Conservation (phyloP, 768 basidiomycete genomes). For the Pulveroboletus frians region DNA sequence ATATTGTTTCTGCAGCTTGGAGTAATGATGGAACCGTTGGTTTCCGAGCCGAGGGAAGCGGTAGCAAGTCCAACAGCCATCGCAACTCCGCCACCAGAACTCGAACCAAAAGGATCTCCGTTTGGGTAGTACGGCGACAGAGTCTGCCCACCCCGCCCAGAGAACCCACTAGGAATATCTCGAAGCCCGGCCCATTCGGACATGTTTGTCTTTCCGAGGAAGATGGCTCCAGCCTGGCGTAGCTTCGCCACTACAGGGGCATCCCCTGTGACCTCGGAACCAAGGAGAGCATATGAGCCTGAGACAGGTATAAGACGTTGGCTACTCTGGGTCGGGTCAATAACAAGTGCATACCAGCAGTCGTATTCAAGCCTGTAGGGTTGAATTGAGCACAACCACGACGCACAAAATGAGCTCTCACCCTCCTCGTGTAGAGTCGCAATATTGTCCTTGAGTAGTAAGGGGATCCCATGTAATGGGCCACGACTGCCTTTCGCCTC, state of each 20-base stretch:
- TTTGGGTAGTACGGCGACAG: slow-evolving; percentile 39
- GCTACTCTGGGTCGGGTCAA: neutral
- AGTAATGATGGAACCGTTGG: slow-evolving; percentile 44
- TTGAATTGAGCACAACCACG: neutral
- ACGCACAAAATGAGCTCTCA: slow-evolving; percentile 1
- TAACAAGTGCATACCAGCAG: slow-evolving; percentile 25
- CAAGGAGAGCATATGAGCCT: slow-evolving; percentile 35
- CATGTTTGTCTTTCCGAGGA: slow-evolving; percentile 41
- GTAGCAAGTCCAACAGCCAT: slow-evolving; percentile 41
- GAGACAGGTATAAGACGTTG: neutral
- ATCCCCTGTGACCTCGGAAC: slow-evolving; percentile 33
- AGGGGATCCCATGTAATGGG: slow-evolving; percentile 52
- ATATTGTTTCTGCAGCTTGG: slow-evolving; percentile 40
- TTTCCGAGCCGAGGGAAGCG: slow-evolving; percentile 43
- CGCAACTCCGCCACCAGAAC: slow-evolving; percentile 40
- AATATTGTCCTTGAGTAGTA: slow-evolving; percentile 50
- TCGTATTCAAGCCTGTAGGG: slow-evolving; percentile 35
- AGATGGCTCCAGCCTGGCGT: slow-evolving; percentile 31
- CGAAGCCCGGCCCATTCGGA: slow-evolving; percentile 43
- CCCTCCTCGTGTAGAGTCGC: slow-evolving; percentile 31
- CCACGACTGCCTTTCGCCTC: slow-evolving; percentile 40
- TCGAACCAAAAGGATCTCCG: slow-evolving; percentile 39
- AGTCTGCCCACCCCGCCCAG: slow-evolving; percentile 43
- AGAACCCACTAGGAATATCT: slow-evolving; percentile 41
- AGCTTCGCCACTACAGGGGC: slow-evolving; percentile 28